Evolutionary conservation across 768 basidiomycete genomes (phyloP).

Genomic region (Calvatia gigantea): DNA sequence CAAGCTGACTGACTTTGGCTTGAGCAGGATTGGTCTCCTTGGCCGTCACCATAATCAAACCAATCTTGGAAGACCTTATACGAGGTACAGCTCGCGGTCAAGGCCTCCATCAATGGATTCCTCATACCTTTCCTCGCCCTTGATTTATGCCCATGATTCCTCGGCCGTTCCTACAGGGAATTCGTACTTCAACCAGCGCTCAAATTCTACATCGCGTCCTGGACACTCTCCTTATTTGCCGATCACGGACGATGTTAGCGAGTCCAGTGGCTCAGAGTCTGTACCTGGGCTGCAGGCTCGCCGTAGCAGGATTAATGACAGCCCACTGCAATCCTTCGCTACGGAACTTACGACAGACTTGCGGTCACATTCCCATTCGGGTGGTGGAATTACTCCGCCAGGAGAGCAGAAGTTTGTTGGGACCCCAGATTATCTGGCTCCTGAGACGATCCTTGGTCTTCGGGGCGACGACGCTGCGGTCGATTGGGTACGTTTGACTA

Average conservation of each 20-base stretch:
- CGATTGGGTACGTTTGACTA: conserved; percentile 76
- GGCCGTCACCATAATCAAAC: conserved; percentile 89
- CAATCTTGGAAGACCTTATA: conserved; percentile 42
- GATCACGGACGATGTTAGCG: conserved; percentile 77
- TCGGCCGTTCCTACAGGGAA: conserved; percentile 50
- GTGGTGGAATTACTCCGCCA: conserved; percentile 62
- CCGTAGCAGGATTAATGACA: conserved; percentile 56
- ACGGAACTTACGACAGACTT: conserved; percentile 81
- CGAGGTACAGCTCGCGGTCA: conserved; percentile 65
- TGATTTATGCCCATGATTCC: conserved; percentile 37
- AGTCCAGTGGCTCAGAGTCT: conserved; percentile 85
- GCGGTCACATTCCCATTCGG: conserved; percentile 69
- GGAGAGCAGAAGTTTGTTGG: conserved; percentile 95
- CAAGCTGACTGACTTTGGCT: conserved; percentile 96
- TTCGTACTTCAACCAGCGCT: conserved; percentile 80
- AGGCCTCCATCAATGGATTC: conserved; percentile 82
- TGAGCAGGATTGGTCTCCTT: conserved; percentile 95
- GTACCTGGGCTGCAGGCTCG: conserved; percentile 51
- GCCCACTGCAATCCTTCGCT: conserved; percentile 84
- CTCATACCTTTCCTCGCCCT: conserved; percentile 73
- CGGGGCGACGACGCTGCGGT: conserved; percentile 94
- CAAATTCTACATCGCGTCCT: conserved; percentile 51
- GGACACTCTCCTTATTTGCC: conserved; percentile 66
- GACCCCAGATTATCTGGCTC: conserved; percentile 96
- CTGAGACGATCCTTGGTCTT: conserved; percentile 92